These are phyloP conservation scores for Serendipita vermifera DNA, from an alignment of 768 basidiomycete genomes.

Conservation along the genomic window DNA sequence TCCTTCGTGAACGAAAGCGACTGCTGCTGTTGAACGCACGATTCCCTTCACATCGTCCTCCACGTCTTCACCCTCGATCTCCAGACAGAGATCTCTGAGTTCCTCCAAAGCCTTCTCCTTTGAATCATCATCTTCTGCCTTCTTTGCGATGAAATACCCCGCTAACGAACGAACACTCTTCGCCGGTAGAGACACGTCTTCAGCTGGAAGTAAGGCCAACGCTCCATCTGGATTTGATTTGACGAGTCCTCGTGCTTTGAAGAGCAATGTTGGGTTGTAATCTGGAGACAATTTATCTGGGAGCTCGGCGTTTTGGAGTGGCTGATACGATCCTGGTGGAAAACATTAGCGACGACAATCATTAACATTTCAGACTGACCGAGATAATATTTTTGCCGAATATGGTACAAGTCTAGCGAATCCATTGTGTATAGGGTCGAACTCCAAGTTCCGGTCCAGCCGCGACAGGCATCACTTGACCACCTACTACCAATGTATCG, in stretches of 20 bases:
- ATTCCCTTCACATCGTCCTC: slow-evolving; percentile 54
- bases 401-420: slow-evolving; percentile 9
- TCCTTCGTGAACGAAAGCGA: slow-evolving; percentile 68
- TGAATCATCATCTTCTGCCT: slow-evolving; percentile 28
- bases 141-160: slow-evolving; percentile 38
- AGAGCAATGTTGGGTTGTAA: slow-evolving; percentile 52
- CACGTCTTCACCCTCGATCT: slow-evolving; percentile 68
- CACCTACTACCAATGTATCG: slow-evolving; percentile 2
- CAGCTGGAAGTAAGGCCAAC: slow-evolving; percentile 40
- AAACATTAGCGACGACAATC: neutral
- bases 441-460: slow-evolving; percentile 7
- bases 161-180: slow-evolving; percentile 64
- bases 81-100: slow-evolving; percentile 72
- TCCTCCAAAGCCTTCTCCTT: slow-evolving; percentile 60
- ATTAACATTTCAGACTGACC: neutral
- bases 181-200: slow-evolving; percentile 50
- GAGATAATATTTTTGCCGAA: slow-evolving; percentile 7
- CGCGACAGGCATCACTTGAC: slow-evolving; percentile 5
- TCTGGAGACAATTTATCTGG: slow-evolving; percentile 53
- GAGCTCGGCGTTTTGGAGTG: slow-evolving; percentile 40
- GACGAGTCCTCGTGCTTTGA: slow-evolving; percentile 69
- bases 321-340: slow-evolving; percentile 48
- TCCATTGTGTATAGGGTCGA: neutral
- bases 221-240: slow-evolving; percentile 46
- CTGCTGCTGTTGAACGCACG: slow-evolving; percentile 73